phyloP scores from a whole-genome alignment of 768 basidiomycete genomes.

The Termitomyces sp. region DNA sequence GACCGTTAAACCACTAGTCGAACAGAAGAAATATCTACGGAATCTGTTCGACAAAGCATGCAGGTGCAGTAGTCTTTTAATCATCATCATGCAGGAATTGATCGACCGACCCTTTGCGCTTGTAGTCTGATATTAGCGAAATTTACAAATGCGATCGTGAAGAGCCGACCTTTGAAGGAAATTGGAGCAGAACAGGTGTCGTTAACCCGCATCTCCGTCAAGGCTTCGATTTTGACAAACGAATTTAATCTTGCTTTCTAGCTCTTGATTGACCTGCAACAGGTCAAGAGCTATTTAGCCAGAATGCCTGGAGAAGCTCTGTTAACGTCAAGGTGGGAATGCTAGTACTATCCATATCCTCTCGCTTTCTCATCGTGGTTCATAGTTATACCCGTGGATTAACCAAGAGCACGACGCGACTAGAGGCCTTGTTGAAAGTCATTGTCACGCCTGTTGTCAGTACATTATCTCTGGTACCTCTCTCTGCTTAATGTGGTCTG shows the following conservation, averaged over 20 bases:
- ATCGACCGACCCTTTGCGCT: background rate
- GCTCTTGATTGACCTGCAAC: slow-evolving; percentile 89
- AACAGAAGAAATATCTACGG: slow-evolving; percentile 91
- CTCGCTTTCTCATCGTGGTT: background rate
- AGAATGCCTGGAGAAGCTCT: slow-evolving; percentile 77
- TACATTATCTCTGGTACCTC: slow-evolving; percentile 2
- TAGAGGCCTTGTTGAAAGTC: slow-evolving; percentile 93
- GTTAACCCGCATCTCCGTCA: background rate
- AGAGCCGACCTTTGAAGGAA: slow-evolving; percentile 86
- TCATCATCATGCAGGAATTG: background rate
- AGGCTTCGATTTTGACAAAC: background rate
- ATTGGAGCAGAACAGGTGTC: slow-evolving; percentile 91
- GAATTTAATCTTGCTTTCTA: slow-evolving; percentile 24
- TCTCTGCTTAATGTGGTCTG: background rate
- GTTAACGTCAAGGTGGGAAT: slow-evolving; percentile 43
- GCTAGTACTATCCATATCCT: slow-evolving; percentile 2
- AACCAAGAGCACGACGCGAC: slow-evolving; percentile 69
- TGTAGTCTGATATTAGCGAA: slow-evolving; percentile 76
- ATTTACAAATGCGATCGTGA: slow-evolving; percentile 86
- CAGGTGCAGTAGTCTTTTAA: slow-evolving; percentile 48
- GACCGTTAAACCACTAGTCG: slow-evolving; percentile 71
- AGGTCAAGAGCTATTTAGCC: slow-evolving; percentile 74
- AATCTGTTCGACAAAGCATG: slow-evolving; percentile 94
- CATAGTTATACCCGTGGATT: slow-evolving; percentile 78
- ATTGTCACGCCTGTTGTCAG: slow-evolving; percentile 88